These are phyloP conservation scores for Pontederia paniculata DNA, from an alignment of 176 grass and related monocot species.

Conservation along the genomic window DNA sequence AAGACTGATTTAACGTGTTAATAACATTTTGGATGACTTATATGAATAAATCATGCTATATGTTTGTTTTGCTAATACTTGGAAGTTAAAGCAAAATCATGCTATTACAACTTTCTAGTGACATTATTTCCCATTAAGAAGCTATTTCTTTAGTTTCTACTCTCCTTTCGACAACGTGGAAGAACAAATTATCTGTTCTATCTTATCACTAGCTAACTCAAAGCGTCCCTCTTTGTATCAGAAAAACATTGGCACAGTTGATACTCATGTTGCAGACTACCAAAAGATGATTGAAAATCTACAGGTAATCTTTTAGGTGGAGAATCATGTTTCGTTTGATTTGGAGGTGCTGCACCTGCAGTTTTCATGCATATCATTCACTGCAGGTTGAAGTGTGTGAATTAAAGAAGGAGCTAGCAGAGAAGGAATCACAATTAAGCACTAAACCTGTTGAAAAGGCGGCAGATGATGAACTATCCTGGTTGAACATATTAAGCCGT, in stretches of 20 bases:
- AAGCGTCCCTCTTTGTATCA: slow-evolving; percentile 21
- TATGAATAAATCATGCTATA: too few relatives aligned
- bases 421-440: slow-evolving; percentile 85
- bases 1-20: slow-evolving; percentile 23
- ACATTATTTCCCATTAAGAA: too few relatives aligned
- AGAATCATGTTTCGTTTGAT: slow-evolving; percentile 5
- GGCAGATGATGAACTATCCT: slow-evolving; percentile 74
- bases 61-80: too few relatives aligned
- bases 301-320: slow-evolving; percentile 42
- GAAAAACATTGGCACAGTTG: slow-evolving; percentile 91
- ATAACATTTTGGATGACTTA: background rate
- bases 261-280: slow-evolving; percentile 97
- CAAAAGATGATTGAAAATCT: slow-evolving; percentile 85
- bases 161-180: too few relatives aligned
- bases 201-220: background rate
- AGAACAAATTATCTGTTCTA: too few relatives aligned
- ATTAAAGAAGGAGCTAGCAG: slow-evolving; percentile 80
- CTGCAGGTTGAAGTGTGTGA: slow-evolving; percentile 74
- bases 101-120: too few relatives aligned
- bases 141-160: too few relatives aligned
- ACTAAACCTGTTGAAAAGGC: slow-evolving; percentile 72
- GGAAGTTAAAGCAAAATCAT: too few relatives aligned
- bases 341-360: background rate
- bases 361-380: slow-evolving; percentile 17
- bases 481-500: slow-evolving; percentile 87